Base-by-base conservation (phyloP, 345 rosid genomes). In the Eucalyptus microcorys region DNA sequence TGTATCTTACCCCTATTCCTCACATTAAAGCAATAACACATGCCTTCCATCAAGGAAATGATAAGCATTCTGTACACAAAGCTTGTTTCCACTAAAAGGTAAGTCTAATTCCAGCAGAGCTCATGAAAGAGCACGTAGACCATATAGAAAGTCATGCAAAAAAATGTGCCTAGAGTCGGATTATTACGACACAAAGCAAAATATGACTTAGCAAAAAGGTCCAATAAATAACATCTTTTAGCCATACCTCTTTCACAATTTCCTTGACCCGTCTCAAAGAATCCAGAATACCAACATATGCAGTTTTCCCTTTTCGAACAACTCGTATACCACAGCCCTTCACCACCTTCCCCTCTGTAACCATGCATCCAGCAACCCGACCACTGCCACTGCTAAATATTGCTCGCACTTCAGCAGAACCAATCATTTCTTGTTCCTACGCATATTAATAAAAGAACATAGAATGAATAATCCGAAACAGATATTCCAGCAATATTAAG, bases 351-450 rank as follows among this genome's bases (percentile, higher is more conserved):
- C 99, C 99, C 89, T 97, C 99, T 26, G 92, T 94, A 85, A 97
- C 97, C 97, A 98, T 96, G 94, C 99, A 98, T 88, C 99, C 99
- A 89, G 99, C 99, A 92, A 94, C 97, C 91, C 96, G 99, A 80
- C 98, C 98, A 89, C 99, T 98, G 61, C 99, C 99, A 89, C 99
- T 98, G 93, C 97, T 95, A 93, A 98, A 98, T 87, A 95, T 92
- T 64, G 98, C 98, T 84, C 99, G 96, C 88, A 98, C 97, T 91
- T 94, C 97, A 14, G 98, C 97, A 88, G 94, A 94, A 87, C 99
- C 99, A 92, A 97, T 95, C 22, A 91, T 87, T 91, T 95, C 94
- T 95, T 95, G 94, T 88, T 98, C 99, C 99, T 97, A 85, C 87
- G 71, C 90, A 90, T 30, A 93, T 13, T 59, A 87, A 89, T 92